These are phyloP conservation scores for Neopestalotiopsis sp. DNA, from an alignment of 2,329 filamentous ascomycete species.

Conservation along the genomic window DNA sequence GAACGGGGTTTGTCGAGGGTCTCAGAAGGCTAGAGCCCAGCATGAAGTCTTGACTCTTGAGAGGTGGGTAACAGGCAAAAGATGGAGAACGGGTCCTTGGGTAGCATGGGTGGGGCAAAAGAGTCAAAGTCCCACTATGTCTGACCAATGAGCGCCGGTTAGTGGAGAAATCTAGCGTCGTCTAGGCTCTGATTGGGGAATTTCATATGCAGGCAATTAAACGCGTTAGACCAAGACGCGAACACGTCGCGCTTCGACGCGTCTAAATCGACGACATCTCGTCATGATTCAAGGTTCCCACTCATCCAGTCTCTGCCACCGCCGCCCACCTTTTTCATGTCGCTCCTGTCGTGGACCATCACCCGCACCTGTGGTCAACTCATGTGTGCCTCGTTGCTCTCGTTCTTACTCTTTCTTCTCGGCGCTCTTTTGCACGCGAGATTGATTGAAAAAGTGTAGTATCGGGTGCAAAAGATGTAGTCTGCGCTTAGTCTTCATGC, in stretches of 20 bases:
- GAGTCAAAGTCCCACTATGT: conserved; percentile 4
- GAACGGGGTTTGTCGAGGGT: not conserved
- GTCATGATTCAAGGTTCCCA: conserved; percentile 9
- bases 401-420: not conserved
- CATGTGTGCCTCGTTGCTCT: not conserved
- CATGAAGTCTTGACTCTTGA: not conserved
- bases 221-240: conserved; percentile 15
- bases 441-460: not conserved
- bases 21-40: not conserved
- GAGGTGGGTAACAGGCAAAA: not conserved
- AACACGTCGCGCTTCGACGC: conserved; percentile 18
- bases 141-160: conserved; percentile 5
- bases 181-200: conserved; percentile 12
- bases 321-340: conserved; percentile 8
- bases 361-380: not conserved
- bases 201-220: conserved; percentile 21
- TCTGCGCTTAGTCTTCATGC: not conserved
- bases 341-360: not conserved
- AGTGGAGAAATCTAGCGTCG: not conserved
- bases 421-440: not conserved
- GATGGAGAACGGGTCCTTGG: not conserved
- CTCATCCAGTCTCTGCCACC: not conserved
- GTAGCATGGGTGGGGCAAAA: not conserved
- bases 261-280: conserved; percentile 16
- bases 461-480: not conserved